These are phyloP conservation scores for Agrocybe pediades DNA, from an alignment of 768 basidiomycete species.

Conservation along the genomic window DNA sequence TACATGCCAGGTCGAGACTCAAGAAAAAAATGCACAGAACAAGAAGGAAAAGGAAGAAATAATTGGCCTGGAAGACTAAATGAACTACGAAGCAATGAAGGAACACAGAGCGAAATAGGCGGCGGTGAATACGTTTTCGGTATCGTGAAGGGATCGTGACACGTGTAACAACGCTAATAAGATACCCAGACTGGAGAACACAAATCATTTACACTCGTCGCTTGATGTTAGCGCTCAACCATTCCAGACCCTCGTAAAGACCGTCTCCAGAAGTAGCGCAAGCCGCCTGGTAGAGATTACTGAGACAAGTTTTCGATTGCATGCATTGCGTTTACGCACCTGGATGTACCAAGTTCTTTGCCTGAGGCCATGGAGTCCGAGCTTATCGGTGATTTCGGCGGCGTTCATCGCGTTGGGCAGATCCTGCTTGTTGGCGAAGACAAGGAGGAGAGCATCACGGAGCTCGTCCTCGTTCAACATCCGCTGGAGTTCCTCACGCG, in stretches of 20 bases:
- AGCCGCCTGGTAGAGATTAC: conserved; percentile 66
- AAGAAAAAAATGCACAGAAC: conserved; percentile 19
- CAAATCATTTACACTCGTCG: conserved; percentile 63
- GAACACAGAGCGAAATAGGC: conserved; percentile 40
- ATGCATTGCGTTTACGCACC: conserved; percentile 44
- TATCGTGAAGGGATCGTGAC: conserved; percentile 61
- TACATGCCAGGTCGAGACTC: conserved; percentile 23
- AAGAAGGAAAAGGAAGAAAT: conserved; percentile 27
- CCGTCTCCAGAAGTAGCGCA: conserved; percentile 99
- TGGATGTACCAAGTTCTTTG: conserved; percentile 99
- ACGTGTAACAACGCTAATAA: conserved; percentile 54
- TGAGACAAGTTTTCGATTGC: conserved; percentile 11
- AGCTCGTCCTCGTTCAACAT: conserved; percentile 99
- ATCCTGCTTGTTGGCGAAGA: conserved; percentile 99
- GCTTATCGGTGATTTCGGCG: conserved; percentile 99
- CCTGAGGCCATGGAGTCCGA: conserved; percentile 95
- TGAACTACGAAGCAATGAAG: conserved; percentile 24
- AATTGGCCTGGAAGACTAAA: conserved; percentile 25
- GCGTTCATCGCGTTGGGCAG: conserved; percentile 99
- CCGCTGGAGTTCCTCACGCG: conserved; percentile 97
- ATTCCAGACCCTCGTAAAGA: conserved; percentile 97
- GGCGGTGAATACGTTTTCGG: conserved; percentile 54
- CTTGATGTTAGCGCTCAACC: conserved; percentile 92
- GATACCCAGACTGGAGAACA: conserved; percentile 39
- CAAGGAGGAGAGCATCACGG: conserved; percentile 95